A percentile compares a stretch with the other conserved stretches of the same genome.
phyloP scores from a whole-genome alignment of 495 filamentous ascomycete genomes.

The Xylaria venustula region DNA sequence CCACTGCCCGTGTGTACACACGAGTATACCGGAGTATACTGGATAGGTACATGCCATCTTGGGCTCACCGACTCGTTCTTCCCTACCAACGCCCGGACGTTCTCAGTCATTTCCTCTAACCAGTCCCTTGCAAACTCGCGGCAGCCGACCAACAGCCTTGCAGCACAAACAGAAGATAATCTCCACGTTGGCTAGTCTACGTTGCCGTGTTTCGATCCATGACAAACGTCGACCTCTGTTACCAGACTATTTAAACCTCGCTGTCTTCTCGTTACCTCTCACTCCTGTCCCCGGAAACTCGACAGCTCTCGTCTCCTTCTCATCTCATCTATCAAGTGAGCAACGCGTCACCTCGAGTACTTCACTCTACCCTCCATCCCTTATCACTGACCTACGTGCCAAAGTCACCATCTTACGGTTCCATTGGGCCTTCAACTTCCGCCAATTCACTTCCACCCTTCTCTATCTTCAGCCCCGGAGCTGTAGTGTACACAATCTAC shows the following conservation, averaged over 20 bases:
- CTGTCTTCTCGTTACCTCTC: conserved; percentile 4
- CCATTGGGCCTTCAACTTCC: neutral
- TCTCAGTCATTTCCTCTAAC: conserved; percentile 3
- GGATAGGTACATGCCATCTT: too few relatives aligned
- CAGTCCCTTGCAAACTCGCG: conserved; percentile 4
- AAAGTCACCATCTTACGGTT: neutral
- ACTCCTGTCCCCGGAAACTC: neutral
- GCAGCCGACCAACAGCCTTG: too few relatives aligned
- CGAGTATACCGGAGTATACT: too few relatives aligned
- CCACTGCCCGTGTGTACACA: neutral
- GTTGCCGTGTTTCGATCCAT: neutral
- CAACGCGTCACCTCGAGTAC: neutral
- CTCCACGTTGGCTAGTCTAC: neutral
- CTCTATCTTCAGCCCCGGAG: neutral
- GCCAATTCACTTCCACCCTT: conserved; percentile 4
- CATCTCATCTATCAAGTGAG: neutral
- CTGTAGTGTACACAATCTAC: neutral
- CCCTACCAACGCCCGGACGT: conserved; percentile 1
- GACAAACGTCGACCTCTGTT: neutral
- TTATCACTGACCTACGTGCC: neutral
- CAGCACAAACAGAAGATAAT: conserved; percentile 26
- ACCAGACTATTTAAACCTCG: neutral
- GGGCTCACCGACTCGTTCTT: conserved; percentile 6
- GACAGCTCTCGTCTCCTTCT: neutral
- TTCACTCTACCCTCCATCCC: neutral